Percentiles rank a stretch among this genome's conserved stretches.
phyloP scores from a whole-genome alignment of 352 stramenopile genomes.

The Globisporangium yorkense region DNA sequence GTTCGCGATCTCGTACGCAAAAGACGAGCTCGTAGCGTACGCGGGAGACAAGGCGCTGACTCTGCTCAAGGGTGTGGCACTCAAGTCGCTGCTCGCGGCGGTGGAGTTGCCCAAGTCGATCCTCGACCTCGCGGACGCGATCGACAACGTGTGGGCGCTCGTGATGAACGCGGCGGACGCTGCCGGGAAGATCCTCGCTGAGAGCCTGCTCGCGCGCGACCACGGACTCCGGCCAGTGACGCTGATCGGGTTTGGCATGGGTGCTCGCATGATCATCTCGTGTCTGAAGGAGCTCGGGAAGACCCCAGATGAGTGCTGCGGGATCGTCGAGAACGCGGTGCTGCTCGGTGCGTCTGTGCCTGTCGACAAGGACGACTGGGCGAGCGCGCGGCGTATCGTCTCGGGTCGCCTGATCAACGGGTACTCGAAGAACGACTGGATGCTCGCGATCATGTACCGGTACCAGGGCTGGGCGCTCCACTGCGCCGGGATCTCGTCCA shows the following conservation, averaged over 20 bases:
- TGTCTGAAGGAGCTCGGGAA: conserved; percentile 86
- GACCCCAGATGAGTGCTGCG: conserved; percentile 41
- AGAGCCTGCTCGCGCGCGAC: conserved; percentile 50
- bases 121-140: conserved; percentile 59
- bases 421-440: conserved; percentile 88
- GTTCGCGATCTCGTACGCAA: conserved; percentile 37
- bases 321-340: conserved; percentile 87
- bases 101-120: conserved; percentile 69
- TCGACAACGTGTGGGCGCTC: conserved; percentile 83
- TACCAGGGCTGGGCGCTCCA: conserved; percentile 80
- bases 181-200: conserved; percentile 68
- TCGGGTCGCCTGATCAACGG: conserved; percentile 87
- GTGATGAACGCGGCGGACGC: conserved; percentile 69
- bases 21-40: conserved; percentile 55
- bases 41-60: conserved; percentile 54
- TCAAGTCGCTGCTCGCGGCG: conserved; percentile 71
- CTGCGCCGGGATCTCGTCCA: conserved; percentile 58
- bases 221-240: conserved; percentile 83
- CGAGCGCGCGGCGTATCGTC: conserved; percentile 56
- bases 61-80: conserved; percentile 53
- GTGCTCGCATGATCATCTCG: conserved; percentile 84
- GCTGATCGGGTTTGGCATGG: conserved; percentile 88
- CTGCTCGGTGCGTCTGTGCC: conserved; percentile 78
- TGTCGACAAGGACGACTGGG: conserved; percentile 62
- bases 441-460: conserved; percentile 89